Evolutionary conservation across 106 monocot species (phyloP).

Genomic region (Cymbidium sinense): DNA sequence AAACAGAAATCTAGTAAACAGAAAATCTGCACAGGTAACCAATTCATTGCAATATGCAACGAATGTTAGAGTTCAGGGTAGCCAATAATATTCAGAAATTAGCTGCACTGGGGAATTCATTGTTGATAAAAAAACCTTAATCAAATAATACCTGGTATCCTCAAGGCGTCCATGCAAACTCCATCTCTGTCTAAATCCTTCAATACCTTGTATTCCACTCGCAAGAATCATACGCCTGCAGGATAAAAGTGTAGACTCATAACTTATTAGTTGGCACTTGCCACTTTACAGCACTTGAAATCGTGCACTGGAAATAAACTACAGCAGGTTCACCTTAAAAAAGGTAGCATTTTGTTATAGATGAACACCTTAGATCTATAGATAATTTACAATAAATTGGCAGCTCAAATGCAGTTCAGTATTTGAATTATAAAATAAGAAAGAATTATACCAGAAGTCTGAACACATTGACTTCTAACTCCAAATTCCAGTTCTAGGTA

Average conservation of each 20-base stretch:
- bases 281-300: too few relatives aligned
- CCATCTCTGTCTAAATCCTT: conserved; percentile 96
- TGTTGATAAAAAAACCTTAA: background rate
- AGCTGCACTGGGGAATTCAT: background rate
- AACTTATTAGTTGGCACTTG: too few relatives aligned
- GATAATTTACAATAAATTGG: conserved; percentile 2
- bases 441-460: background rate
- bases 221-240: conserved; percentile 93
- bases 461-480: background rate
- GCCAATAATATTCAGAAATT: background rate
- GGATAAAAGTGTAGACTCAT: background rate
- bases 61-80: background rate
- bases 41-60: background rate
- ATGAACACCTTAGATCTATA: background rate
- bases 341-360: background rate
- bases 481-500: background rate
- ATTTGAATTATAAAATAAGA: background rate
- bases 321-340: background rate
- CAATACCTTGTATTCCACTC: conserved; percentile 83
- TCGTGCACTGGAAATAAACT: background rate
- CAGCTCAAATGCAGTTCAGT: background rate
- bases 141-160: conserved; percentile 63
- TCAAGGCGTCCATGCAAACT: conserved; percentile 93
- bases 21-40: background rate
- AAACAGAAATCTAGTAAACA: background rate